These are phyloP conservation scores for Metschnikowia dekortorum DNA, from an alignment of 805 yeast genomes.

Conservation along the genomic window DNA sequence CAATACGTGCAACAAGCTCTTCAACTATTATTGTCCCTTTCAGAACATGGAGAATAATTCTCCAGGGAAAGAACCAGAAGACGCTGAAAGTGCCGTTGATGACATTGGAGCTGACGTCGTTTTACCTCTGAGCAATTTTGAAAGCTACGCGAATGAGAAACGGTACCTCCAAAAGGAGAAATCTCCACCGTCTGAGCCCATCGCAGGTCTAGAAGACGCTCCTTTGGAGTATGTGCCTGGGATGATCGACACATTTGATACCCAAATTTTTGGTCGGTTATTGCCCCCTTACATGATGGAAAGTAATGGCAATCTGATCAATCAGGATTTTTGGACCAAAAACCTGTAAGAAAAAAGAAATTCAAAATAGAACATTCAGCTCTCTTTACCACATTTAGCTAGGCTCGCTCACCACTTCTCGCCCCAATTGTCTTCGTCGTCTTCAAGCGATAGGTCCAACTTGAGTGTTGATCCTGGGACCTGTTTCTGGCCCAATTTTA, in stretches of 20 bases:
- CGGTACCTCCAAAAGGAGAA: background rate
- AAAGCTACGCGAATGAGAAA: background rate
- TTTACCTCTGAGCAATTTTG: background rate
- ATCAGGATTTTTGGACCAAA: background rate
- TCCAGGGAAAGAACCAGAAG: background rate
- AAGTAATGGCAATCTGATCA: conserved; percentile 10
- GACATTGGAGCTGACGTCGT: background rate
- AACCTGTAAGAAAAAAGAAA: background rate
- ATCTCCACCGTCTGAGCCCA: background rate
- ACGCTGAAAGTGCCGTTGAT: background rate
- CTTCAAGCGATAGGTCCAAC: conserved; percentile 23
- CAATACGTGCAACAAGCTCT: background rate
- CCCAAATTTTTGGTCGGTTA: conserved; percentile 78
- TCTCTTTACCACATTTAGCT: background rate
- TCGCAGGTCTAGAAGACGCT: conserved; percentile 3
- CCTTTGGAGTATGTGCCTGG: conserved; percentile 61
- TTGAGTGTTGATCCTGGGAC: conserved; percentile 23
- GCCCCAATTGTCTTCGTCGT: conserved; percentile 30
- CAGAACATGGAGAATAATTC: background rate
- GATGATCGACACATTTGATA: conserved; percentile 78
- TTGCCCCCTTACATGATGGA: conserved; percentile 80
- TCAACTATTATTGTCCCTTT: background rate
- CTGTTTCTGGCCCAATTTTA: conserved; percentile 21
- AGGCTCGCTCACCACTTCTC: conserved; percentile 12
- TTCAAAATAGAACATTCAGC: background rate